These are phyloP conservation scores for Xylariaceae sp. DNA, from an alignment of 2,329 filamentous ascomycete species.

Conservation along the genomic window DNA sequence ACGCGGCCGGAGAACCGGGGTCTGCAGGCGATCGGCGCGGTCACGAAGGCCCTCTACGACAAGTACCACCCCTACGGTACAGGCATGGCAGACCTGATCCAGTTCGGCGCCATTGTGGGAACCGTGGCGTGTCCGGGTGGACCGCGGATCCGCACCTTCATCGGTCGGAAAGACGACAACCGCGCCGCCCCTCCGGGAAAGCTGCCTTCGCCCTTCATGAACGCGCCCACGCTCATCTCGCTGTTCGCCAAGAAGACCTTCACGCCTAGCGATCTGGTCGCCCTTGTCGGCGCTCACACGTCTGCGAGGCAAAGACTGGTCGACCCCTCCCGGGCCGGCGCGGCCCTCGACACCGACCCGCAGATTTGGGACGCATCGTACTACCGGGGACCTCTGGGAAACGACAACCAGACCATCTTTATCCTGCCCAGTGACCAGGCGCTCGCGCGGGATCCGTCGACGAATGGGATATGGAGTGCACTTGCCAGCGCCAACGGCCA, in stretches of 20 bases:
- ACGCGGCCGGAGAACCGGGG: constrained; percentile 40
- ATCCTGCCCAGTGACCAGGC: constrained; percentile 30
- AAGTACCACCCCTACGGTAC: constrained; percentile 36
- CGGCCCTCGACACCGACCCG: constrained; percentile 43
- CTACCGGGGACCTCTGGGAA: constrained; percentile 38
- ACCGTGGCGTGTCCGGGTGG: constrained; percentile 48
- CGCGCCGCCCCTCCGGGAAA: constrained; percentile 37
- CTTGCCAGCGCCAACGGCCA: constrained; percentile 23
- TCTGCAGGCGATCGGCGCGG: constrained; percentile 35
- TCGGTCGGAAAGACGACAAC: constrained; percentile 42
- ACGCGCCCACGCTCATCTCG: constrained; percentile 38
- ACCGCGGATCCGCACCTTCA: constrained; percentile 43
- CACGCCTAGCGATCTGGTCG: constrained; percentile 43
- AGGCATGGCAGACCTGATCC: constrained; percentile 49
- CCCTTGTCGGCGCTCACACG: constrained; percentile 50
- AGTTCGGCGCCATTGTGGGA: constrained; percentile 43
- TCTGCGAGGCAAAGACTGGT: constrained; percentile 43
- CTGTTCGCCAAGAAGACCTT: constrained; percentile 48
- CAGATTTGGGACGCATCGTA: constrained; percentile 46
- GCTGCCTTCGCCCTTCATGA: constrained; percentile 38
- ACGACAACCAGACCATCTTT: constrained; percentile 28
- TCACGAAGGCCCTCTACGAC: constrained; percentile 34
- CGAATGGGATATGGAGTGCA: constrained; percentile 18
- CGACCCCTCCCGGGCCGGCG: constrained; percentile 33
- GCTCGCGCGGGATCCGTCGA: constrained; percentile 20